These are phyloP conservation scores for Claviceps maximensis DNA, from an alignment of 2,329 filamentous ascomycete genomes.

Conservation along the genomic window DNA sequence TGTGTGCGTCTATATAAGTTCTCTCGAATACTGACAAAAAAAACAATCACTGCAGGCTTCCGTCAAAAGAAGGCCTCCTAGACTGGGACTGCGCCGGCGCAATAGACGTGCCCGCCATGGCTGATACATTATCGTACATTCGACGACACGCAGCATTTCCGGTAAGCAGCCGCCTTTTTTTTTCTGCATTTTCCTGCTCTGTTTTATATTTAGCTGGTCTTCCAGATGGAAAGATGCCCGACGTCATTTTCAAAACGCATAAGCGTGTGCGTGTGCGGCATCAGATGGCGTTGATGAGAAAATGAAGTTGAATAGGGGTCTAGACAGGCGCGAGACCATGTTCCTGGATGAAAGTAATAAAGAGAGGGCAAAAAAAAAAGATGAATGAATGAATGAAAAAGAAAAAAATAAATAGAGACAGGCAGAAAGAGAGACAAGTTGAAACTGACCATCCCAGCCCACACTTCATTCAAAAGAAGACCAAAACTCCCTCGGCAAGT, in stretches of 20 bases:
- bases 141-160: constrained; percentile 52
- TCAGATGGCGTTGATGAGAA: neutral
- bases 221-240: no score
- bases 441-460: constrained; percentile 10
- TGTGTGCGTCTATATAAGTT: neutral
- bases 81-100: constrained; percentile 90
- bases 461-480: constrained; percentile 35
- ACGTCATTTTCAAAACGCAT: no score
- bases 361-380: neutral
- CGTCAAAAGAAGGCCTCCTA: constrained; percentile 45
- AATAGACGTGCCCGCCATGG: constrained; percentile 58
- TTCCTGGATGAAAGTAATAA: no score
- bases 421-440: no score
- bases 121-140: constrained; percentile 55
- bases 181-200: no score
- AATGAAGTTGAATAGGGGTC: no score
- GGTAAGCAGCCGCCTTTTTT: constrained; percentile 20
- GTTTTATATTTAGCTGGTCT: neutral
- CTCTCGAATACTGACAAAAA: neutral
- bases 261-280: no score
- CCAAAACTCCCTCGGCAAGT: constrained; percentile 44
- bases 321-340: no score
- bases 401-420: no score
- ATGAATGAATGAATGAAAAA: neutral
- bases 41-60: constrained; percentile 30